Percentiles rank a stretch among this genome's conserved stretches.
Conservation (phyloP, 2,329 filamentous ascomycete species). For the Fusarium sp. region DNA sequence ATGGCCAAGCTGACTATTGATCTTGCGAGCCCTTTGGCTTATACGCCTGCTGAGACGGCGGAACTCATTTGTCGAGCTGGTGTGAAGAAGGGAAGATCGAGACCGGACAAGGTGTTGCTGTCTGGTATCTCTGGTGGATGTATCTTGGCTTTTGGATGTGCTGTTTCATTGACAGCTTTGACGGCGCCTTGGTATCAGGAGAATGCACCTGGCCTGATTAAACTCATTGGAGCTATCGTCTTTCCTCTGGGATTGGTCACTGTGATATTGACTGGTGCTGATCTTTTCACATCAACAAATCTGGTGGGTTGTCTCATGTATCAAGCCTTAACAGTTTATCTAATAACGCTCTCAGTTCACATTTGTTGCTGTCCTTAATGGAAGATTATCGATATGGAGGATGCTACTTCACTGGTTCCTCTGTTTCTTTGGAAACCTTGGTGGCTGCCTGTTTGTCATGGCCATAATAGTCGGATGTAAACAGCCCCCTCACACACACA, state of each 20-base stretch:
- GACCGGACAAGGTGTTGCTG: conserved; percentile 34
- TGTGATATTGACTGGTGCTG: conserved; percentile 33
- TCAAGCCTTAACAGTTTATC: fast-evolving
- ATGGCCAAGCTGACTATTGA: conserved; percentile 13
- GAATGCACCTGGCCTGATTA: conserved; percentile 34
- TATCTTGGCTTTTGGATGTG: conserved; percentile 32
- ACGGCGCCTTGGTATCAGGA: conserved; percentile 40
- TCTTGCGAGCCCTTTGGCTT: conserved; percentile 11
- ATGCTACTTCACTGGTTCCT: conserved; percentile 52
- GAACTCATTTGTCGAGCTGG: conserved; percentile 35
- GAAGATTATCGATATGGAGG: conserved; percentile 30
- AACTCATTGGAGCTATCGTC: conserved; percentile 32
- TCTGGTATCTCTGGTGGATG: conserved; percentile 36
- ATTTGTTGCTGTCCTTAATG: conserved; percentile 30
- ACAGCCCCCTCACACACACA: fast-evolving
- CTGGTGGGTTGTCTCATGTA: not conserved
- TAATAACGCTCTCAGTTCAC: conserved; percentile 25
- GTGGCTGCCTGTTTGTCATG: conserved; percentile 58
- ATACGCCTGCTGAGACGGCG: conserved; percentile 37
- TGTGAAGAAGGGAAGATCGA: conserved; percentile 33
- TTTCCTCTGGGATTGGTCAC: conserved; percentile 36
- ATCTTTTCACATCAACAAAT: conserved; percentile 36
- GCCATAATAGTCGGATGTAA: conserved; percentile 55
- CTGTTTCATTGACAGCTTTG: conserved; percentile 32
- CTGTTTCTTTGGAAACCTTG: conserved; percentile 60